Evolutionary conservation across 345 rosid species (phyloP), one percentile per base, ranked within the genome.

Genomic region (Citrus maxima): DNA sequence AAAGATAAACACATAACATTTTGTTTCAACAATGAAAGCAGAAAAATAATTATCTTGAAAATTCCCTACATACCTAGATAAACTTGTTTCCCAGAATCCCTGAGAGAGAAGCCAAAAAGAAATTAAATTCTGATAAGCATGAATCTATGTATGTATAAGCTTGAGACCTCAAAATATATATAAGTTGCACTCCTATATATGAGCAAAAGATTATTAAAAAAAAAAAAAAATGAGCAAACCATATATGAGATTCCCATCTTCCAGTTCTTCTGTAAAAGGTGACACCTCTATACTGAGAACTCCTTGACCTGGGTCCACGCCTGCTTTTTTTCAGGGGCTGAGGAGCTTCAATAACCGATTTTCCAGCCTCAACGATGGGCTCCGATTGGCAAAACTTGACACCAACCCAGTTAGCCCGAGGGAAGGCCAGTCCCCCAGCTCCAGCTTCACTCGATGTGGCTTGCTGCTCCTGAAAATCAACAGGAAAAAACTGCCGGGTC

Each of bases 31-130:
- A 75, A 79, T 81, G 60, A 58, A 74, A 62, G 73, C 69, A 61
- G 67, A 56, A 83, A 71, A 60, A 46, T 46, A 46, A 13, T 4
- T 18, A 54, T 16, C 21, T 54, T 54, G 21, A 78, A 77, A 59
- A 73, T 75, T 74, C 59, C 40, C 7, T n/a, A 5, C 85, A 64
- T 92, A 96, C 99, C 99, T 80, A 96, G 88, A 86, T 96, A 96
- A 70, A 96, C 98, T 84, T 96, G 99, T 85, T 93, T 96, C 81
- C 99, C 99, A 79, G 98, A 96, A 80, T 96, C 99, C 99, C 99
- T 96, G 93, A 87, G 82, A 78, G 72, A 78, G n/a, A 67, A 67
- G 74, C 10, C 37, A 73, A 59, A 59, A 27, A 46, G 34, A 35
- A 55, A 61, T 32, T 73, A 79, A 74, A 56, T 2, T 28, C 25